A percentile compares a stretch with the other conserved stretches of the same genome.
Conservation (phyloP, 23 red algal species). For the Porphyridium purpureum region DNA sequence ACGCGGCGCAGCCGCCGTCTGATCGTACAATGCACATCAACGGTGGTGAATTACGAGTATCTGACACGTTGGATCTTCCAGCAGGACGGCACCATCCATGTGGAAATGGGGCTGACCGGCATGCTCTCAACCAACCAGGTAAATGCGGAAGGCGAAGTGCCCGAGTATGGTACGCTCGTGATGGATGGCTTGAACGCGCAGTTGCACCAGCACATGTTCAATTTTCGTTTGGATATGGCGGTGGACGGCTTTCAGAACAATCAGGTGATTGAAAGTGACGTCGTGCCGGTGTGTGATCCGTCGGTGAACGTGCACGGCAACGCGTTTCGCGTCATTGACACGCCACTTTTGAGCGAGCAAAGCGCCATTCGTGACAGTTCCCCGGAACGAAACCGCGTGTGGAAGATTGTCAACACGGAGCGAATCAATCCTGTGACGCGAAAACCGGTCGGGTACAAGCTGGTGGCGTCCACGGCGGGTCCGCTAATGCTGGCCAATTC, state of each 20-base stretch:
- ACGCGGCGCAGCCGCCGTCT: slow-evolving; percentile 34
- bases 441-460: slow-evolving; percentile 49
- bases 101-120: slow-evolving; percentile 46
- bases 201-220: slow-evolving; percentile 85
- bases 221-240: slow-evolving; percentile 52
- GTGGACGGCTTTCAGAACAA: slow-evolving; percentile 44
- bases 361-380: slow-evolving; percentile 2
- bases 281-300: background rate
- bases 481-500: slow-evolving; percentile 19
- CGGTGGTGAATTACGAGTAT: slow-evolving; percentile 83
- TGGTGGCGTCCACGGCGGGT: slow-evolving; percentile 23
- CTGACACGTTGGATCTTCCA: slow-evolving; percentile 66
- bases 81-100: slow-evolving; percentile 48
- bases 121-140: slow-evolving; percentile 36
- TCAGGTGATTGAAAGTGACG: no score
- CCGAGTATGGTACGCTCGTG: slow-evolving; percentile 38
- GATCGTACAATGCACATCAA: slow-evolving; percentile 49
- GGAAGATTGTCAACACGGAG: slow-evolving; percentile 37
- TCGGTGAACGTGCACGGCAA: background rate
- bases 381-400: no score
- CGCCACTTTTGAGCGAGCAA: background rate
- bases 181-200: slow-evolving; percentile 41
- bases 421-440: slow-evolving; percentile 20
- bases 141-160: slow-evolving; percentile 18
- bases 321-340: slow-evolving; percentile 1